These are phyloP conservation scores for Wickerhamiella lipophila DNA, from an alignment of 805 yeast species.

Conservation along the genomic window DNA sequence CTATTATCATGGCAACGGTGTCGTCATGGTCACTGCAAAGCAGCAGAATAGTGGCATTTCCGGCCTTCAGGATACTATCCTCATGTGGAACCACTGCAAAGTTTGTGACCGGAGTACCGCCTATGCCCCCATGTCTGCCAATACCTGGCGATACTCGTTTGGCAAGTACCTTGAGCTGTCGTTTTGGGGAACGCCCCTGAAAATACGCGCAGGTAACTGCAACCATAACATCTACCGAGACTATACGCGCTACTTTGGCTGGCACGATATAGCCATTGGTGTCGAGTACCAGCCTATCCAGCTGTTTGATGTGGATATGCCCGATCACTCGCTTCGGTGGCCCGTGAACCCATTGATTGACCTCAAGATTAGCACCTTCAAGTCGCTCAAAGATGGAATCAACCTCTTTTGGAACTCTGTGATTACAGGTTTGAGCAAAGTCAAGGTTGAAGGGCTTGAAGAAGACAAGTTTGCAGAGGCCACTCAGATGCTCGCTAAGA, in stretches of 20 bases:
- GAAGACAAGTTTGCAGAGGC: constrained; percentile 64
- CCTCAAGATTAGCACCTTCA: constrained; percentile 51
- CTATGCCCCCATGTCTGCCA: constrained; percentile 66
- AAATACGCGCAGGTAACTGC: constrained; percentile 55
- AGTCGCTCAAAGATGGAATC: constrained; percentile 41
- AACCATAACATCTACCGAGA: constrained; percentile 69
- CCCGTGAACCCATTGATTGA: constrained; percentile 55
- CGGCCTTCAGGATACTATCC: constrained; percentile 51
- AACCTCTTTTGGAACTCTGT: constrained; percentile 61
- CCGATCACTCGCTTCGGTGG: constrained; percentile 59
- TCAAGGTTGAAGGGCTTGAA: constrained; percentile 65
- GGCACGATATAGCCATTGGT: constrained; percentile 62
- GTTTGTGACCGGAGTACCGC: constrained; percentile 66
- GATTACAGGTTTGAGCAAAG: constrained; percentile 51
- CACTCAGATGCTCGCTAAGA: constrained; percentile 40
- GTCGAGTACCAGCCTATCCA: constrained; percentile 68
- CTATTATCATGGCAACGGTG: constrained; percentile 79
- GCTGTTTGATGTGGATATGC: constrained; percentile 65
- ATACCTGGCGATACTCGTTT: constrained; percentile 80
- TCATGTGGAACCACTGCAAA: constrained; percentile 88
- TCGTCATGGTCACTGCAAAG: constrained; percentile 66
- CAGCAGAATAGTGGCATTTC: constrained; percentile 43
- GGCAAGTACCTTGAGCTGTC: constrained; percentile 84
- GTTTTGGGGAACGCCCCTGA: constrained; percentile 55
- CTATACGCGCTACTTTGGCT: constrained; percentile 74